Percentiles rank a stretch among this genome's conserved stretches.
These are phyloP conservation scores for Chamaecyparis obtusa DNA, from an alignment of 75 land plant species.

Conservation along the genomic window DNA sequence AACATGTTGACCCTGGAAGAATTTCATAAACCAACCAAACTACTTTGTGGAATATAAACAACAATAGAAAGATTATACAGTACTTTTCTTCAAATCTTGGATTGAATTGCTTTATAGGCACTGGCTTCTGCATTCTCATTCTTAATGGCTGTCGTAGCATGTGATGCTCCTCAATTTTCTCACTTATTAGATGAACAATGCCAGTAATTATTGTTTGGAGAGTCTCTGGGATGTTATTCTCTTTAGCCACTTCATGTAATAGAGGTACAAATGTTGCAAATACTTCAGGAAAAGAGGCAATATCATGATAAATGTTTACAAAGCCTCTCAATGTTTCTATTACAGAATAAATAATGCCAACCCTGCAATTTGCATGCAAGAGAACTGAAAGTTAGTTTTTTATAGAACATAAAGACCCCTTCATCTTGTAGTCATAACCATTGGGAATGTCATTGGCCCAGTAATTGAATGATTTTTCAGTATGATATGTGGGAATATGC, in stretches of 20 bases:
- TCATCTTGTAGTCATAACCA: not conserved
- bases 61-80: not conserved
- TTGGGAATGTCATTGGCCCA: not conserved
- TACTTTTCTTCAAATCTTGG: conserved; percentile 97
- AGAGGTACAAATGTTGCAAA: conserved; percentile 63
- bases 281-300: conserved; percentile 78
- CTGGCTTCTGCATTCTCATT: conserved; percentile 77
- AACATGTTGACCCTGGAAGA: not conserved
- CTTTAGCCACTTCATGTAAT: conserved; percentile 39
- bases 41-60: conserved; percentile 3
- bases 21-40: not conserved
- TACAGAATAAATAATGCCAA: conserved; percentile 43
- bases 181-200: conserved; percentile 32
- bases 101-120: conserved; percentile 69
- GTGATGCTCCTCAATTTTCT: conserved; percentile 47
- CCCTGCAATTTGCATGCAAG: conserved; percentile 40
- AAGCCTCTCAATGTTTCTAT: conserved; percentile 61
- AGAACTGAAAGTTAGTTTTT: not conserved
- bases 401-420: not conserved
- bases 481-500: not conserved
- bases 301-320: conserved; percentile 45
- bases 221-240: conserved; percentile 32
- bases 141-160: conserved; percentile 69
- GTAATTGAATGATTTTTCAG: not conserved
- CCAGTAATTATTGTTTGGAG: conserved; percentile 31